Evolutionary conservation across 225 moss, liverwort and hornwort genomes (phyloP).

Genomic region (Pseudisothecium myosuroides): DNA sequence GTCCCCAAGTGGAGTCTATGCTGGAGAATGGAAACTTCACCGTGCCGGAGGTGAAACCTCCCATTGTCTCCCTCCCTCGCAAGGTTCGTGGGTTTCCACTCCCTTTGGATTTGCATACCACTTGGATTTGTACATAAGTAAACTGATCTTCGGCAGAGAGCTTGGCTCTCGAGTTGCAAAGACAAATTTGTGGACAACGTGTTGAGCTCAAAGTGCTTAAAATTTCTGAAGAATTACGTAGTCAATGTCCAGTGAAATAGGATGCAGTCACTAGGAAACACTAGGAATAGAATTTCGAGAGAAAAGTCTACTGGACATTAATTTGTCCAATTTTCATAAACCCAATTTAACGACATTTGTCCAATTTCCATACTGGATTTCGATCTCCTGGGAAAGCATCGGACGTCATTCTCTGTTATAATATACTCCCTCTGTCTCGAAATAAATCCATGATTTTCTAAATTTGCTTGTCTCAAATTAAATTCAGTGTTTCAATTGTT

Average conservation of each 20-base stretch:
- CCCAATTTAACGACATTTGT: background rate
- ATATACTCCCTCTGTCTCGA: too few relatives aligned
- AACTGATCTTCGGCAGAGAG: background rate
- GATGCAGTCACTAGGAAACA: background rate
- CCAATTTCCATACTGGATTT: background rate
- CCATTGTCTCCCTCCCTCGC: conserved; percentile 6
- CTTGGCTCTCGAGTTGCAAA: background rate
- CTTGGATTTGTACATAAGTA: background rate
- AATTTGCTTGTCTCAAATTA: too few relatives aligned
- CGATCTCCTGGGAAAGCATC: too few relatives aligned
- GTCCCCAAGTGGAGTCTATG: conserved; percentile 9
- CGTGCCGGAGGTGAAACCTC: background rate
- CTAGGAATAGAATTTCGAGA: background rate
- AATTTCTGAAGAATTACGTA: background rate
- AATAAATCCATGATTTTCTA: too few relatives aligned
- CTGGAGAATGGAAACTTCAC: conserved; percentile 14
- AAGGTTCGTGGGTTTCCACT: background rate
- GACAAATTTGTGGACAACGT: background rate
- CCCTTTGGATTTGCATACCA: background rate
- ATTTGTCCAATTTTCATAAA: background rate
- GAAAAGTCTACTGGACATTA: background rate
- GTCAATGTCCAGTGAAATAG: background rate
- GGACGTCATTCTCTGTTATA: too few relatives aligned
- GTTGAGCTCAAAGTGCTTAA: background rate
- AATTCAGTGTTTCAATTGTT: too few relatives aligned